Percentiles rank a stretch among this genome's conserved stretches.
Conservation (phyloP, 768 basidiomycete species). For the Neoboletus magnificus region DNA sequence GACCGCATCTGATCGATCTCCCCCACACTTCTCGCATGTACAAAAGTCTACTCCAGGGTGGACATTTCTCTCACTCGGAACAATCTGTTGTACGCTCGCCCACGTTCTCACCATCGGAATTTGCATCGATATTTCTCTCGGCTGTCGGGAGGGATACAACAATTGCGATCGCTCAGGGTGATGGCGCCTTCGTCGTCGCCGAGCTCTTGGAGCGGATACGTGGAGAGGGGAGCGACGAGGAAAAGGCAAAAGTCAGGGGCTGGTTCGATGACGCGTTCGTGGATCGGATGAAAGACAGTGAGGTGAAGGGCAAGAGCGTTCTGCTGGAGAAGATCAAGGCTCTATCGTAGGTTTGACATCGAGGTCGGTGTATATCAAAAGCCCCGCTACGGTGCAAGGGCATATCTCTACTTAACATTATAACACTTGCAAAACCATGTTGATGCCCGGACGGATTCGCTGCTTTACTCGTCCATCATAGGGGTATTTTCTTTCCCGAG, state of each 20-base stretch:
- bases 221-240: conserved; percentile 37
- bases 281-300: conserved; percentile 47
- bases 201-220: conserved; percentile 64
- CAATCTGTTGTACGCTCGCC: conserved; percentile 50
- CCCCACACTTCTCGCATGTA: conserved; percentile 81
- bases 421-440: neutral
- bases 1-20: conserved; percentile 72
- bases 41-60: conserved; percentile 88
- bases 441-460: neutral
- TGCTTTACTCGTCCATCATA: too few species aligned
- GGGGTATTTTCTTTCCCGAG: too few species aligned
- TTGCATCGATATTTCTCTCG: conserved; percentile 57
- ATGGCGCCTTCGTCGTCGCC: conserved; percentile 73
- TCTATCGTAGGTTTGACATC: conserved; percentile 21
- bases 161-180: conserved; percentile 53
- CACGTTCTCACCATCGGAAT: conserved; percentile 54
- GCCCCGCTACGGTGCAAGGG: neutral
- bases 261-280: conserved; percentile 57
- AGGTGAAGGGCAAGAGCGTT: conserved; percentile 69
- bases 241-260: conserved; percentile 43
- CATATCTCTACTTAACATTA: neutral
- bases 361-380: conserved; percentile 9
- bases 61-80: conserved; percentile 72
- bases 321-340: conserved; percentile 54
- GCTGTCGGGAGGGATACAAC: conserved; percentile 50